These are phyloP conservation scores for Pascua sp. DNA, from an alignment of 1,284 basidiomycete species.

Conservation along the genomic window DNA sequence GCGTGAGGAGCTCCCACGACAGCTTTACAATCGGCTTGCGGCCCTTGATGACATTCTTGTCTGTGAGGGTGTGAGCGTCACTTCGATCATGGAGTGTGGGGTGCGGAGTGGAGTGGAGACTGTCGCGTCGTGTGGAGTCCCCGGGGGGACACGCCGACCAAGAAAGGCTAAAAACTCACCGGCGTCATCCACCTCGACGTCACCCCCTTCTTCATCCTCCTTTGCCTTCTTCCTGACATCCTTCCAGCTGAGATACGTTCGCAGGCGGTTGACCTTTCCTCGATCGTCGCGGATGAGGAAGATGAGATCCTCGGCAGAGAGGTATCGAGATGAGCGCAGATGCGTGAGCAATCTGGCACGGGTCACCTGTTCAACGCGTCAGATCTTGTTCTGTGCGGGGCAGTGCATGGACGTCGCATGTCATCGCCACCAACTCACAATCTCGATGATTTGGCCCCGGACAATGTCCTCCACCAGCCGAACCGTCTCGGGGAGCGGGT, in stretches of 20 bases:
- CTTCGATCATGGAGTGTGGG: too few species aligned
- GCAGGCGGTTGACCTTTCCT: conserved; percentile 85
- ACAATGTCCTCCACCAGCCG: conserved; percentile 94
- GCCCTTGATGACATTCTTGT: conserved; percentile 76
- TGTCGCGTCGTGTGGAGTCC: too few species aligned
- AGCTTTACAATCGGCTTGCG: conserved; percentile 92
- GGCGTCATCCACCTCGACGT: conserved; percentile 61
- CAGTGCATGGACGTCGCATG: too few species aligned
- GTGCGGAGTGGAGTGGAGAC: too few species aligned
- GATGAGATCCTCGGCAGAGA: conserved; percentile 91
- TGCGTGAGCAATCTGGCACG: conserved; percentile 82
- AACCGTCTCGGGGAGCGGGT: conserved; percentile 80
- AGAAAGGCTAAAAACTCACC: conserved; percentile 15
- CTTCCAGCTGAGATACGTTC: conserved; percentile 97
- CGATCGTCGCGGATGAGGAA: conserved; percentile 94
- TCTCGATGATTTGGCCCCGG: conserved; percentile 86
- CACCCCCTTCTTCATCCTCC: conserved; percentile 62
- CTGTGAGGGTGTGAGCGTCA: conserved; percentile 46
- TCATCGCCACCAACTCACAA: conserved; percentile 56
- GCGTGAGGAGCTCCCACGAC: conserved; percentile 91
- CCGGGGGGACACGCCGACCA: too few species aligned
- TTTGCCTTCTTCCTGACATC: conserved; percentile 95
- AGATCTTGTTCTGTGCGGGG: neutral
- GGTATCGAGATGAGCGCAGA: conserved; percentile 74
- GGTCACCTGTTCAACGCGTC: conserved; percentile 61